Evolutionary conservation across 2,329 filamentous ascomycete genomes (phyloP), one percentile per base, ranked within the genome.

Genomic region (Botrytis elliptica): DNA sequence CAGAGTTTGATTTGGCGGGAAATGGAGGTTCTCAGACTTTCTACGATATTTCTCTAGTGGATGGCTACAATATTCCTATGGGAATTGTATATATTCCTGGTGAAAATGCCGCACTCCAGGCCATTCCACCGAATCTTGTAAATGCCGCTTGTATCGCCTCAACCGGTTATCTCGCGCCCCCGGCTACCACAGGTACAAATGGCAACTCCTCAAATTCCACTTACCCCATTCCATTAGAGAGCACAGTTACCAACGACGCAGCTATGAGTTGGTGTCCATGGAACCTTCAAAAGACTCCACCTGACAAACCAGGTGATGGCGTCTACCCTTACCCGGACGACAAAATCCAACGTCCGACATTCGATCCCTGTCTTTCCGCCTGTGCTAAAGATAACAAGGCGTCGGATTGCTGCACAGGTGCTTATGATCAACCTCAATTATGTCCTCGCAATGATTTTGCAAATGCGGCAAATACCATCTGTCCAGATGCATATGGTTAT

Each of bases 401-500:
- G 38, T 83, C 86, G 77, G 92, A 95, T 81, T 97, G 93, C 84
- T 96, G 93, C 82, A 90, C 90, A 25, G 93, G 92, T 63, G 82
- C 87, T 20, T 92, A 91, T 82, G 85, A 91, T 79, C 86, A 87
- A 57, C 87, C 91, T 3, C 84, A 86, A 38, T 85, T 85, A 67
- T 96, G 93, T 84, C 84, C 86, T 74, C 90, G 91, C 4, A 90
- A 90, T 69, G 83, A 88, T 59, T 96, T 95, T 83, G 90, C 90
- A 77, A 88, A 85, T 74, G 85, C 85, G 18, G 92, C 92, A 71
- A 96, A 97, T 84, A 84, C 83, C 5, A 87, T 95, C 20, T 97
- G 93, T 80, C 93, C 93, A 0, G 93, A 97, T 82, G 93, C 93
- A 4, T 97, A 96, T 83, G 93, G 91, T 79, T 97, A 88, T 81